These are phyloP conservation scores for Glebionis coronaria DNA, from an alignment of 129 eudicot genomes.

Conservation along the genomic window DNA sequence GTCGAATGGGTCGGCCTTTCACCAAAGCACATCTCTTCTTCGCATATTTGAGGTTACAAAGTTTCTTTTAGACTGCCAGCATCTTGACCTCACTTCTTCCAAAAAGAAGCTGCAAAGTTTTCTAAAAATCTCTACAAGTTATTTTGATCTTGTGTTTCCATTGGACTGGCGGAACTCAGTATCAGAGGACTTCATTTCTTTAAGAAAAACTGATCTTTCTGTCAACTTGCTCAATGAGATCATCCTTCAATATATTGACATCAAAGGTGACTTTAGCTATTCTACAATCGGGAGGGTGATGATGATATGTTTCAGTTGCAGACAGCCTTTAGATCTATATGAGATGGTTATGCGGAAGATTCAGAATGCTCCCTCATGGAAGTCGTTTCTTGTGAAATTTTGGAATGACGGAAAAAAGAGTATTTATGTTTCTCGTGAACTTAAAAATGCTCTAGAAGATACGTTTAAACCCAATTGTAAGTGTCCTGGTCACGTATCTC, in stretches of 20 bases:
- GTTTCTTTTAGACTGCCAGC: no score
- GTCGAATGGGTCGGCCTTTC: no score
- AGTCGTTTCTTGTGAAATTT: neutral
- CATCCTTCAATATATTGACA: no score
- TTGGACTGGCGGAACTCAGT: no score
- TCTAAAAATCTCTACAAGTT: no score
- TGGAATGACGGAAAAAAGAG: neutral
- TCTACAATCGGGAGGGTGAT: neutral
- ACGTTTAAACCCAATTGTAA: neutral
- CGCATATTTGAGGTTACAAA: no score
- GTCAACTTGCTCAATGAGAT: no score
- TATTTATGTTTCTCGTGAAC: neutral
- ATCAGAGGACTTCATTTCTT: neutral
- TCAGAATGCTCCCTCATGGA: neutral
- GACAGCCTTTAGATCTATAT: neutral
- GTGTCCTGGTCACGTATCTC: neutral
- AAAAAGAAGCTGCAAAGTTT: no score
- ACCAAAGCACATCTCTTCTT: no score
- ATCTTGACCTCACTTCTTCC: no score
- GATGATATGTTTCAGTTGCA: constrained; percentile 3
- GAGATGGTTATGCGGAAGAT: neutral
- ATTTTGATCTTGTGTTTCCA: no score
- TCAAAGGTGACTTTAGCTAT: neutral
- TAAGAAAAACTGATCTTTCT: neutral
- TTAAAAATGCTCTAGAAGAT: neutral